phyloP scores from a whole-genome alignment of 169 alveolate genomes.

The Theileria sp. region DNA sequence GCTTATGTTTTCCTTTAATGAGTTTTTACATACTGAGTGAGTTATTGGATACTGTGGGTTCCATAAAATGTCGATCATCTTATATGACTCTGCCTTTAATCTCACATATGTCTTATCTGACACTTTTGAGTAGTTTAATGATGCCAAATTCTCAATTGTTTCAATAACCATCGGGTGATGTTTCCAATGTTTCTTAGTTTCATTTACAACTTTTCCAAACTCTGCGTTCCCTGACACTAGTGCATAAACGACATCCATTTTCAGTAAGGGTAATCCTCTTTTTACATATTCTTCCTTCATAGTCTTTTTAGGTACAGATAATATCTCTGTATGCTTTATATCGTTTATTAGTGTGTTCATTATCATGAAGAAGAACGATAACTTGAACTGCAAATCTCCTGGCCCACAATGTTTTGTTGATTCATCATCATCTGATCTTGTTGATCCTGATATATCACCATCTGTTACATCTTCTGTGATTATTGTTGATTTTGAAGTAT shows the following conservation, averaged over 20 bases:
- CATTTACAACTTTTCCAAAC: constrained; percentile 24
- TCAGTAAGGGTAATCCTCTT: constrained; percentile 46
- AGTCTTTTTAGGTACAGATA: constrained; percentile 35
- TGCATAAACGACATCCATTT: constrained; percentile 39
- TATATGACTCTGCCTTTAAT: constrained; percentile 35
- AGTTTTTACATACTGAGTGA: constrained; percentile 4
- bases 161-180: constrained; percentile 35
- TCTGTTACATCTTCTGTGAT: not conserved
- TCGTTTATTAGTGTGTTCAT: constrained; percentile 32
- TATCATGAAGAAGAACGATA: constrained; percentile 25
- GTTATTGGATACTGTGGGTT: constrained; percentile 21
- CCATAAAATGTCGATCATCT: constrained; percentile 47
- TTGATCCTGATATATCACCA: not conserved
- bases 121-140: constrained; percentile 39
- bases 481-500: not conserved
- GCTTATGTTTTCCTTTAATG: constrained; percentile 21
- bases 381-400: constrained; percentile 34
- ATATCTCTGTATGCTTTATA: constrained; percentile 41
- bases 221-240: constrained; percentile 36
- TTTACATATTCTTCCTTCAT: constrained; percentile 21
- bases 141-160: constrained; percentile 45
- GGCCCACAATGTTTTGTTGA: not conserved
- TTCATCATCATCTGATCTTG: not conserved
- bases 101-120: constrained; percentile 57
- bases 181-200: constrained; percentile 39